Percentiles rank a stretch among this genome's conserved stretches.
phyloP scores from a whole-genome alignment of 768 basidiomycete genomes.

The Lactarius evosmus region DNA sequence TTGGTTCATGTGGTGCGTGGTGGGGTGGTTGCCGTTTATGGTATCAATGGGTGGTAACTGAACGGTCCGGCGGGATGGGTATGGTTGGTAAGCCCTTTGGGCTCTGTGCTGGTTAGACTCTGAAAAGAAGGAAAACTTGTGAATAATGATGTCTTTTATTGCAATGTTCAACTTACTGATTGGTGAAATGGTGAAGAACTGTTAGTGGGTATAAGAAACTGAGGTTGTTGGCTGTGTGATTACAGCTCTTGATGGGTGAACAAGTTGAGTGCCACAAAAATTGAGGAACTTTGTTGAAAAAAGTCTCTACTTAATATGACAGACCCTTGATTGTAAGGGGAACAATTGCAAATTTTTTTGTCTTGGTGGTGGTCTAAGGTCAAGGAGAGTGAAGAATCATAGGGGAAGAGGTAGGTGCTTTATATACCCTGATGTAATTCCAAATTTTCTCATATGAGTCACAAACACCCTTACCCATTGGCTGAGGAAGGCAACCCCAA shows the following conservation, averaged over 20 bases:
- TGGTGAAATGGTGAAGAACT: constrained; percentile 11
- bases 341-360: not conserved
- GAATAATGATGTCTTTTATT: not conserved
- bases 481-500: not conserved
- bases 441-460: constrained; percentile 12
- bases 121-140: not conserved
- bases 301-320: not conserved
- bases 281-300: not conserved
- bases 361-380: constrained; percentile 7
- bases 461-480: not conserved
- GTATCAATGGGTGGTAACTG: not conserved
- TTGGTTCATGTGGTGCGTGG: not conserved
- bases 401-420: not conserved
- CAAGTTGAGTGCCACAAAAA: not conserved
- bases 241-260: not conserved
- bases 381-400: not conserved
- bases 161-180: constrained; percentile 1
- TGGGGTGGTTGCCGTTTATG: not conserved
- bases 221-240: not conserved
- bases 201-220: too few species aligned
- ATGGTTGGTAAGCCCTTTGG: constrained; percentile 1
- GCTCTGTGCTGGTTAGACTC: not conserved
- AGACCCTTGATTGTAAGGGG: not conserved
- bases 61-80: not conserved
- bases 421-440: constrained; percentile 14